Base-by-base conservation (phyloP, 495 filamentous ascomycete species). In the Darksidea phi region DNA sequence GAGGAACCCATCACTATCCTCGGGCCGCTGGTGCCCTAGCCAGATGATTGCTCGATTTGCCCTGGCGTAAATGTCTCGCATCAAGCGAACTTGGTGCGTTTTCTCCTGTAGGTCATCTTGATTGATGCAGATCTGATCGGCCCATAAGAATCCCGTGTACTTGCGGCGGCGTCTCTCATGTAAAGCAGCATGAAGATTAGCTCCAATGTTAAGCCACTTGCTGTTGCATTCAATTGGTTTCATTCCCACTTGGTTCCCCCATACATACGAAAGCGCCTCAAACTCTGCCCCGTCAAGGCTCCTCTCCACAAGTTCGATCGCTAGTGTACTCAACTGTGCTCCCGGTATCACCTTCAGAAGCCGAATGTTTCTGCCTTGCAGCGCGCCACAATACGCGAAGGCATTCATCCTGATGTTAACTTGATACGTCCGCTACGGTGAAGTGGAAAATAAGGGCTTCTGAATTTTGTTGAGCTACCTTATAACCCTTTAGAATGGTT, bases 41-140 rank as follows among this genome's bases (percentile, higher is more conserved):
- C 49, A 53, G 24, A 53, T 36, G 26, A 53, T 37, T 25, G 18
- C 28, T 25, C n/a, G 20, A 18, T 25, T 25, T 17, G 49, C 49
- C n/a, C 15, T 26, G 20, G 13, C 26, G 49, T 53, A 53, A 25
- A 53, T 37, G 13, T 36, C 24, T 25, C 15, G n/a, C 49, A 53
- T 53, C 20, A 28, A 37, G 15, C 26, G 49, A 25, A 53, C 26
- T 37, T 53, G 49, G 24, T 53, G 49, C 15, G 13, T 36, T 36
- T 53, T 25, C 26, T 53, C 49, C 21, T 10, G 15, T 15, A 26
- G 15, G 28, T 53, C 49, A 25, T 36, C n/a, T 53, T 53, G 49
- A 37, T 53, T 53, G 20, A 53, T 53, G 49, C 49, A 53, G 20
- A 53, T 53, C 26, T 53, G 49, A 25, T 53, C 49, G 20, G 24